Conservation (phyloP, 257 asterid species). For the Jacaranda mimosifolia region DNA sequence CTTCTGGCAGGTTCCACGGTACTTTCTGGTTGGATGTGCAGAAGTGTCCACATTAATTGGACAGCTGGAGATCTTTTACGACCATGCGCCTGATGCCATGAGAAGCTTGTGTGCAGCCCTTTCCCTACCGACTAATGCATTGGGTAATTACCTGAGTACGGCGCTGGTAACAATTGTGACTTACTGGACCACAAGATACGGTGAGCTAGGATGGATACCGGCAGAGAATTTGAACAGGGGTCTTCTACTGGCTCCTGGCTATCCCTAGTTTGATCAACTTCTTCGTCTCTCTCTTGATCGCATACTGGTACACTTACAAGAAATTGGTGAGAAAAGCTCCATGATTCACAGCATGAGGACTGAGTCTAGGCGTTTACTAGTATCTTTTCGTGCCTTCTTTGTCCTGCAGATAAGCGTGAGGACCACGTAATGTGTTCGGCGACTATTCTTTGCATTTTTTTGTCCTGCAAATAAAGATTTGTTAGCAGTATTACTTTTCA, state of each 20-base stretch:
- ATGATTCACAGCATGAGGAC: not conserved
- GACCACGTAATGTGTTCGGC: not conserved
- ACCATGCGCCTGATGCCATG: too few species aligned
- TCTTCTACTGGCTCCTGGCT: slow-evolving; percentile 58
- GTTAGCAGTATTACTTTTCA: too few species aligned
- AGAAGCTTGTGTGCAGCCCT: too few species aligned
- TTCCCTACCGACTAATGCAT: too few species aligned
- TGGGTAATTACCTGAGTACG: too few species aligned
- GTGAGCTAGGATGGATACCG: too few species aligned
- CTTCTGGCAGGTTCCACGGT: slow-evolving; percentile 74
- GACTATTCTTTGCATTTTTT: not conserved
- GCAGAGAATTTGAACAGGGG: slow-evolving; percentile 54
- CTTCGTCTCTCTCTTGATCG: slow-evolving; percentile 46
- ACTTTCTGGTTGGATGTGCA: slow-evolving; percentile 62
- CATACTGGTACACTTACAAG: slow-evolving; percentile 55
- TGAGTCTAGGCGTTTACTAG: too few species aligned
- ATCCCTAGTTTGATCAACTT: slow-evolving; percentile 55
- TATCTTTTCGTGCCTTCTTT: too few species aligned
- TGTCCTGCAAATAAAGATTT: not conserved
- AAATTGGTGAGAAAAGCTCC: slow-evolving; percentile 36
- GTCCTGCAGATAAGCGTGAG: not conserved
- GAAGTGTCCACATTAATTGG: too few species aligned
- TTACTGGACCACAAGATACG: too few species aligned
- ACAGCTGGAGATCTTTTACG: too few species aligned
- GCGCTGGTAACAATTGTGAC: too few species aligned